A percentile compares a stretch with the other conserved stretches of the same genome.
Conservation (phyloP, 2,329 filamentous ascomycete genomes). For the Cercospora zeae-maydis region DNA sequence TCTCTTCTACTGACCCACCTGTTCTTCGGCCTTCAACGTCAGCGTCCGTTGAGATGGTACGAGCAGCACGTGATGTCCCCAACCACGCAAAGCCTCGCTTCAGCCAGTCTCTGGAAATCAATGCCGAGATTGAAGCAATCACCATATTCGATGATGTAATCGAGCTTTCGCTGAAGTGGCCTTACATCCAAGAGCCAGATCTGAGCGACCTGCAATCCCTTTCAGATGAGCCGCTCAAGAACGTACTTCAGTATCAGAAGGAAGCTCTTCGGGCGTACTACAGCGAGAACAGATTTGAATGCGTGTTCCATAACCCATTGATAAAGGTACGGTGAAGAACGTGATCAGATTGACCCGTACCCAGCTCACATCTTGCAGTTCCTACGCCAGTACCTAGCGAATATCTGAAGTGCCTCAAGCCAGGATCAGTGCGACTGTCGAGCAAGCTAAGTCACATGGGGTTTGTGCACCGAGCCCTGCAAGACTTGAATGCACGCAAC, state of each 20-base stretch:
- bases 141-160: background rate
- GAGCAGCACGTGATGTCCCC: background rate
- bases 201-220: background rate
- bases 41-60: too few species aligned
- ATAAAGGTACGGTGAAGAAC: constrained; percentile 1
- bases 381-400: background rate
- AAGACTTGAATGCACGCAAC: constrained; percentile 8
- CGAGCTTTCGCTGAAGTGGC: background rate
- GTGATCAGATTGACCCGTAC: background rate
- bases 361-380: background rate
- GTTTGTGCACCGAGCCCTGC: constrained; percentile 3
- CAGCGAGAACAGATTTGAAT: constrained; percentile 4
- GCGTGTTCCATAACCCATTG: constrained; percentile 4
- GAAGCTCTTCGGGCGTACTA: constrained; percentile 3
- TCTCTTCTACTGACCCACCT: too few species aligned
- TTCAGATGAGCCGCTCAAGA: background rate
- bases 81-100: background rate
- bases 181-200: background rate
- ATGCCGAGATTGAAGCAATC: background rate
- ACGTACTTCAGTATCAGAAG: background rate
- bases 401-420: background rate
- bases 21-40: too few species aligned
- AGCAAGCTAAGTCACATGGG: constrained; percentile 2
- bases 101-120: background rate
- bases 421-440: constrained; percentile 6